These are phyloP conservation scores for Tylopilus intermedius DNA, from an alignment of 768 basidiomycete species.

Conservation along the genomic window DNA sequence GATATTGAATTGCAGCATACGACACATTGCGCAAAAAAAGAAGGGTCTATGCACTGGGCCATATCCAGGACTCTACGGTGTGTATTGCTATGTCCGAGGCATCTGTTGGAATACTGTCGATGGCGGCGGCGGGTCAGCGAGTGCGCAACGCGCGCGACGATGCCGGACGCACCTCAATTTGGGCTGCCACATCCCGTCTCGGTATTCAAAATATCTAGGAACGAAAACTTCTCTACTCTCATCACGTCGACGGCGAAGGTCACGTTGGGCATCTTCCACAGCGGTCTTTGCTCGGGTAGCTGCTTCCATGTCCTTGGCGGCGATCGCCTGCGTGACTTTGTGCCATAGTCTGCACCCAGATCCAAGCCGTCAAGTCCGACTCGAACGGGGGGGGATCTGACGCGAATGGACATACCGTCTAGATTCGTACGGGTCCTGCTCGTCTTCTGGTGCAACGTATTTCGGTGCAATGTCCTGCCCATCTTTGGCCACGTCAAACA, in stretches of 20 bases:
- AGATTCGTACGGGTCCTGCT: constrained; percentile 90
- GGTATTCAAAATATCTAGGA: constrained; percentile 78
- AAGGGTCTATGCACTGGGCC: constrained; percentile 29
- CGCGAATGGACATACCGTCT: constrained; percentile 49
- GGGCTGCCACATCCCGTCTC: constrained; percentile 78
- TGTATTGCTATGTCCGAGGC: constrained; percentile 61
- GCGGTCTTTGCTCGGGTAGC: constrained; percentile 86
- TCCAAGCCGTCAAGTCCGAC: no score
- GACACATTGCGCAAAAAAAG: neutral
- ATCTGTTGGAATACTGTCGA: constrained; percentile 55
- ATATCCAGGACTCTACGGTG: constrained; percentile 80
- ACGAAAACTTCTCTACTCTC: constrained; percentile 63
- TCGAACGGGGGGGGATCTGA: neutral
- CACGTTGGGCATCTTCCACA: constrained; percentile 91
- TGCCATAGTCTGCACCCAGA: constrained; percentile 53
- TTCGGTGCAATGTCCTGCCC: constrained; percentile 73
- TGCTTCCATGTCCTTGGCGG: constrained; percentile 85
- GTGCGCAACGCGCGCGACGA: neutral
- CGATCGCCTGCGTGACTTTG: constrained; percentile 79
- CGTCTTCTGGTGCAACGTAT: constrained; percentile 75
- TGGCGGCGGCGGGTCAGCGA: neutral
- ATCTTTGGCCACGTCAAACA: constrained; percentile 82
- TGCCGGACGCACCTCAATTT: constrained; percentile 57
- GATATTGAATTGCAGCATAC: constrained; percentile 19
- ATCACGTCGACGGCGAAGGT: constrained; percentile 67